These are phyloP conservation scores for Debaryomyces prosopidis DNA, from an alignment of 805 yeast genomes.

Conservation along the genomic window DNA sequence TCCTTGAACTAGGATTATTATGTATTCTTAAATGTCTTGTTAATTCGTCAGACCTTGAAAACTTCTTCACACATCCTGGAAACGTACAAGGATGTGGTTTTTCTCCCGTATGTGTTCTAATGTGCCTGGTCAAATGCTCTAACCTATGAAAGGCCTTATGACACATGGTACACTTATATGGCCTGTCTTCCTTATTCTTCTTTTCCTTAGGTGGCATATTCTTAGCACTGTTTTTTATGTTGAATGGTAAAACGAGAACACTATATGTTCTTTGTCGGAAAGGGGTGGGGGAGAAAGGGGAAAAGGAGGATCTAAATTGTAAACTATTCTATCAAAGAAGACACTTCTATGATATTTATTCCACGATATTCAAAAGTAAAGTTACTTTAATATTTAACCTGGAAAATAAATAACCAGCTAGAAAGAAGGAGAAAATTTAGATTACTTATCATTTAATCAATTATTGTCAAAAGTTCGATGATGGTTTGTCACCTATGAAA, in stretches of 20 bases:
- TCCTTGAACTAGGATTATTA: constrained; percentile 53
- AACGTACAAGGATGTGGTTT: constrained; percentile 84
- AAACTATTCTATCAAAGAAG: no score
- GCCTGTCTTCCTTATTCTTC: constrained; percentile 46
- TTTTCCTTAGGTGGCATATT: constrained; percentile 12
- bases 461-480: no score
- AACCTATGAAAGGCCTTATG: constrained; percentile 83
- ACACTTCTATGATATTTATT: no score
- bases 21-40: constrained; percentile 86
- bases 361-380: no score
- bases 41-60: constrained; percentile 79
- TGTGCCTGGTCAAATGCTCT: constrained; percentile 90
- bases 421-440: no score
- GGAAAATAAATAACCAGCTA: no score
- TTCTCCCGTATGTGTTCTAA: constrained; percentile 91
- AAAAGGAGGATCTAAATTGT: no score
- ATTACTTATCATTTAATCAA: no score
- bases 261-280: no score
- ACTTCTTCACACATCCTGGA: constrained; percentile 81
- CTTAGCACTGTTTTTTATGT: neutral
- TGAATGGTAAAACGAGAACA: no score
- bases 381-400: no score
- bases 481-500: neutral
- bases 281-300: no score
- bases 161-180: constrained; percentile 84